Base-by-base conservation (phyloP, 2,329 filamentous ascomycete species). In the Zopfia rhizophila region DNA sequence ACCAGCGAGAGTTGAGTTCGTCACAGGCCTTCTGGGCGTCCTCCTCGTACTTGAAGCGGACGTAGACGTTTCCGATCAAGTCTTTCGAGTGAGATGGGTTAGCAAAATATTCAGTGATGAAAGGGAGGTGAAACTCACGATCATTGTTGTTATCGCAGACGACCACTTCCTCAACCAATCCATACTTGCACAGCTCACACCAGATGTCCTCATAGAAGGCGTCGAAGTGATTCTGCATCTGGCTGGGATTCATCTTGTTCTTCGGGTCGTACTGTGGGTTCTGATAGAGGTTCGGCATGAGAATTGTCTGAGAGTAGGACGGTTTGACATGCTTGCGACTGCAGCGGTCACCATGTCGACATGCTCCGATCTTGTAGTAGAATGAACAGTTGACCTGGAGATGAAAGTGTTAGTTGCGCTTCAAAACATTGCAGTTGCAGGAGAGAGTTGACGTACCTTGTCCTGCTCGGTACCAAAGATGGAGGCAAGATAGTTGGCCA, bases 111-210 rank as follows among this genome's bases (percentile, higher is more conserved):
- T 4, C 23, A 14, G 21, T n/a, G 10, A 14, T 14, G 32, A 7
- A 25, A 31, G 33, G 13, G 35, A 8, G 8, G 23, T 19, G 38
- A 83, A 7, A 49, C 86, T 63, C 73, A 90, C 87, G 93, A 72
- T 99, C 94, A 77, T 99, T 99, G 77, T 97, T 97, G 76, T 99
- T 99, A 78, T 99, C 94, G 77, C 94, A 99, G 3, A 99, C 93
- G 10, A 99, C 94, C 10, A 99, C 84, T 78, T 99, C 94, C 77
- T 99, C 94, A 24, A 97, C 82, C 77, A 97, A 91, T 60, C 94
- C 94, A 73, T 95, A 99, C 77, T 96, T 91, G 87, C 94, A 97
- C 80, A 99, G 90, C 83, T 99, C 94, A 78, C 93, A 97, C 93
- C 94, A 99, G 60, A 99, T 91, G 73, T 99, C 94, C 79, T 99